phyloP scores from a whole-genome alignment of 169 alveolate species.

The Plasmodium cynomolgi region DNA sequence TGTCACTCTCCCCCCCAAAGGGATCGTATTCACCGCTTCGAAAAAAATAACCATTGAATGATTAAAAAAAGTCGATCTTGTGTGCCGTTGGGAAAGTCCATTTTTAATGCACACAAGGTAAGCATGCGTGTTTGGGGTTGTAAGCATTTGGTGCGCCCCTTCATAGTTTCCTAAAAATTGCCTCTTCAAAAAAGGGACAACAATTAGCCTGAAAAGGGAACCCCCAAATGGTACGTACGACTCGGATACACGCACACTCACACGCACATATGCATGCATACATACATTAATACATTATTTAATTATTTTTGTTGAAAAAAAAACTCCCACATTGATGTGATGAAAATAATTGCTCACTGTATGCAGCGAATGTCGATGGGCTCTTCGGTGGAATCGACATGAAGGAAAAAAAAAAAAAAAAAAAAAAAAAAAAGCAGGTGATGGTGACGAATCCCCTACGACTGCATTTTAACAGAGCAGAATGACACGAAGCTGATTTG shows the following conservation, averaged over 20 bases:
- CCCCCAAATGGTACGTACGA: background rate
- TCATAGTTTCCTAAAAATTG: too few species aligned
- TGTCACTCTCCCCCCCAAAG: background rate
- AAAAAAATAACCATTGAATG: background rate
- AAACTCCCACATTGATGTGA: background rate
- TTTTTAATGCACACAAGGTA: background rate
- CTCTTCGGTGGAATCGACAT: background rate
- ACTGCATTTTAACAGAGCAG: background rate
- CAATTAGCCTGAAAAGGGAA: background rate
- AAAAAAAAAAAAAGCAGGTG: background rate
- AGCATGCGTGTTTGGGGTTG: background rate
- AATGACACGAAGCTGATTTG: background rate
- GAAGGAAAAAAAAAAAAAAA: background rate
- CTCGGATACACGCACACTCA: background rate
- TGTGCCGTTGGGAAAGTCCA: background rate
- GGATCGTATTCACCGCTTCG: background rate
- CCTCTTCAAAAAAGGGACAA: background rate
- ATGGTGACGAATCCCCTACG: background rate
- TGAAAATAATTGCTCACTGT: background rate
- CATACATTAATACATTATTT: too few species aligned
- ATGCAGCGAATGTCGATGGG: background rate
- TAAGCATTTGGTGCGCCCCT: background rate
- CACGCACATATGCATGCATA: too few species aligned
- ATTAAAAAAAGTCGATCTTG: background rate
- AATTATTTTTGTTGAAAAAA: too few species aligned